Evolutionary conservation across 768 basidiomycete species (phyloP), one percentile per base, ranked within the genome.

Genomic region (Termitomyces sp.): DNA sequence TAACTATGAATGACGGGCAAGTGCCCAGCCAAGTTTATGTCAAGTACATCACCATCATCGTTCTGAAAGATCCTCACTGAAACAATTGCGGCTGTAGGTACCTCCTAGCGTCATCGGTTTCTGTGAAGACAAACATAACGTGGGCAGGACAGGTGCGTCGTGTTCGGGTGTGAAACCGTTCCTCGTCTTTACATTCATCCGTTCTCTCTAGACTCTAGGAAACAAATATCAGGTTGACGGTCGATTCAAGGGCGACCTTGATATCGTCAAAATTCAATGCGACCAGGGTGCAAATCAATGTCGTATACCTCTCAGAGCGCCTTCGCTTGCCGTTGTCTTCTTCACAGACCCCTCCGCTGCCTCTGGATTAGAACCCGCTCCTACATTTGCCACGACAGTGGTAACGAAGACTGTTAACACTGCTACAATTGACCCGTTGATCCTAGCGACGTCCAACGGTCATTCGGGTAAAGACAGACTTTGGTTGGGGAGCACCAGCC

Each of bases 291-390:
- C 76, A 57, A 81, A 83, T 66, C 76, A 77, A 0, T 94, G 92
- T 71, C 65, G 72, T 20, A 78, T 93, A 52, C 78, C 78, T 14
- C 85, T 94, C 40, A 81, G 83, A 47, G 88, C 89, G 0, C 92
- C 93, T 0, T 84, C 84, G 40, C 86, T 89, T 61, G 91, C 89
- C 1, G 77, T 94, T 50, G 87, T 94, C 63, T 91, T 91, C 77
- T 74, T 93, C 40, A 82, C 77, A 1, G 72, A 77, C 46, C 64
- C 73, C 31, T 78, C 73, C 29, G 77, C 79, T 42, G 64, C 15
- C 20, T 12, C 53, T 20, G 32, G 5, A 17, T 6, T 31, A 31
- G 15, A 72, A 5, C 70, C 71, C 9, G 70, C 73, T 9, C 68
- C 68, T 64, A 87, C 85, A 25, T 89, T 85, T 68, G 59, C 84